Base-by-base conservation (phyloP, 352 stramenopile genomes). In the Phytophthora podocarpi region DNA sequence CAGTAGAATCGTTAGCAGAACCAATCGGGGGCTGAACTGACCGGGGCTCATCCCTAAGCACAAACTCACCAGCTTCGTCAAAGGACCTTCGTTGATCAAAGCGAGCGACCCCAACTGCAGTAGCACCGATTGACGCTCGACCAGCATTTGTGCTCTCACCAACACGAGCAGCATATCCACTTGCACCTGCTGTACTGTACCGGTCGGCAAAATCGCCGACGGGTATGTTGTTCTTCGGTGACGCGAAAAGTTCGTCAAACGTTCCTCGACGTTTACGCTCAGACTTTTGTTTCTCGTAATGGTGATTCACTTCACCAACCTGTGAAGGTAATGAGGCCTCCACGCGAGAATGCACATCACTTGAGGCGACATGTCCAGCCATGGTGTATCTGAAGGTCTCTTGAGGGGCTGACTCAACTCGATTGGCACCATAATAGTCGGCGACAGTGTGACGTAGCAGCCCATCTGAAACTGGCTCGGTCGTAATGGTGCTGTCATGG, bases 191-290 rank as follows among this genome's bases (percentile, higher is more conserved):
- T 31, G 36, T 48, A 50, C n/a, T 59, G 24, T 67, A 54, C 13
- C 42, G 31, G 24, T 36, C 47, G 11, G 31, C 20, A 45, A 51
- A 51, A 3, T 56, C 31, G 23, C 12, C 21, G 21, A 18, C 21
- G 12, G 52, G 9, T 42, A 49, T 11, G 34, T 37, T 59, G 39
- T 55, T 60, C 50, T 74, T 82, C 11, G 84, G 82, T n/a, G 80
- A 89, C 27, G 81, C 76, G 21, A 93, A 93, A 13, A 93, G 58
- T 47, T 85, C 75, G 59, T 91, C 82, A 58, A 93, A 93, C 12
- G 84, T 93, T 48, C 73, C 80, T 52, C 82, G 76, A 27, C 80
- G 77, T 32, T 77, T 69, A 41, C 31, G 59, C 24, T 72, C 52
- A 2, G 48, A n/a, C 15, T 64, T 64, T 27, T 58, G 55, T 31